Evolutionary conservation across 768 basidiomycete genomes (phyloP), one percentile per base, ranked within the genome.

Genomic region (Mycena floridula): DNA sequence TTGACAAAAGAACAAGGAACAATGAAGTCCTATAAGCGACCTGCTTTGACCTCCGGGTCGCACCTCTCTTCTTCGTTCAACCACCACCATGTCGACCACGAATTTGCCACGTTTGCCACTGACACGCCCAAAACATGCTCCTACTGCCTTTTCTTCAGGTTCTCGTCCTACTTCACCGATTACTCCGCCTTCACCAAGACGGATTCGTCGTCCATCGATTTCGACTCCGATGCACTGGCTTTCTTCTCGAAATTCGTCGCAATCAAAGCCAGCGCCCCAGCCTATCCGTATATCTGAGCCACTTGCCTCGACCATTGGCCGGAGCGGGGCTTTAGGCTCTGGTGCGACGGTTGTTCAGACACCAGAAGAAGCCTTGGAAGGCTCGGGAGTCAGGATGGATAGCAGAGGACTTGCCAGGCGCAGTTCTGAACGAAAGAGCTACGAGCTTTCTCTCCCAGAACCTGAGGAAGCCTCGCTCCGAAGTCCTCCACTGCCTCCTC

Each of bases 311-410:
- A 55, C 63, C 49, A 48, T 28, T 20, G 28, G 28, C 36, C 48
- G 65, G 11, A 69, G 61, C 35, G 78, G 78, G 2, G 60, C 66
- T 3, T 73, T 87, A 16, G 87, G 85, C n/a, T 58, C 74, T 16
- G 86, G 88, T 30, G 88, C 88, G 12, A 82, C 72, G 2, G 68
- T 91, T 24, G 88, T 90, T 27, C 70, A 81, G 45, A 90, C 89
- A 0, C 89, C 89, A 7, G 80, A 84, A 51, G 89, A 91, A 44
- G 88, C 88, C 18, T 67, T 91, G 24, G 67, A 69, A 37, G 73
- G 72, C 39, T 72, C 73, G 0, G 62, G 67, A 16, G 67, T 76
- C 2, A 59, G 72, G 36, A 59, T 72, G n/a, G 6, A 21, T 22
- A 39, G 13, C 26, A 25, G 11, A 37, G 21, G 36, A 25, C 42